Evolutionary conservation across 192 early-diverging fungal genomes (phyloP).

Genomic region (Mortierella antarctica): DNA sequence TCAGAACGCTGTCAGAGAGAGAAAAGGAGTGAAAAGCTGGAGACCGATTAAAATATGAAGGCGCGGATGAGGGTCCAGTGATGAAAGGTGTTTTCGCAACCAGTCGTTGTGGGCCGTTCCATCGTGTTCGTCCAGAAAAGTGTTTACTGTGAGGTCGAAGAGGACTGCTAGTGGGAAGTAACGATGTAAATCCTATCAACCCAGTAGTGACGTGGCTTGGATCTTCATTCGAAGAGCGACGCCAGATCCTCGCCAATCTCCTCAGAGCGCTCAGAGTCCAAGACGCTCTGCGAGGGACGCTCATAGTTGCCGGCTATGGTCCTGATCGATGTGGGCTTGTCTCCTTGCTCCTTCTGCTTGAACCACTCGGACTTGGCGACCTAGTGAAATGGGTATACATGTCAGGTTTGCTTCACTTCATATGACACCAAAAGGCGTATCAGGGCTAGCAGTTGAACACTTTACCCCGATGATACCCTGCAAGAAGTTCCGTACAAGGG

Average conservation of each 20-base stretch:
- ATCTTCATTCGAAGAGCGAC: conserved; percentile 29
- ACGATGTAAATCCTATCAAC: too few relatives aligned
- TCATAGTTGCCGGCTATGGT: conserved; percentile 41
- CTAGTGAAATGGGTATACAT: background rate
- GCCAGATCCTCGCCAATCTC: conserved; percentile 45
- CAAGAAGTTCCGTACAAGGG: conserved; percentile 39
- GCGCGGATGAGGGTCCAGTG: too few relatives aligned
- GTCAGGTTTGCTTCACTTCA: background rate
- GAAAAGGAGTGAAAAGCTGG: too few relatives aligned
- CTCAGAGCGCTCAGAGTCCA: conserved; percentile 35
- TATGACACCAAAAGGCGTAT: background rate
- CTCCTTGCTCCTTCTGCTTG: conserved; percentile 33
- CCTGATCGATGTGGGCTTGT: conserved; percentile 10
- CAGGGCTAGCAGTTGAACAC: too few relatives aligned
- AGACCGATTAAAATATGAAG: too few relatives aligned
- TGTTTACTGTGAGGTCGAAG: too few relatives aligned
- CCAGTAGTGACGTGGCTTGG: background rate
- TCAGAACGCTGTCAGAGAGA: too few relatives aligned
- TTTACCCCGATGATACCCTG: conserved; percentile 52
- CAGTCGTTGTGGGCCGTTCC: too few relatives aligned
- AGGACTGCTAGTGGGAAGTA: too few relatives aligned
- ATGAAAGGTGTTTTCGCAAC: too few relatives aligned
- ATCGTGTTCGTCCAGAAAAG: too few relatives aligned
- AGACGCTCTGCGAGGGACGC: conserved; percentile 23
- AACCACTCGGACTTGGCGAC: conserved; percentile 53